Evolutionary conservation across 1,284 basidiomycete species (phyloP).

Genomic region (Ganoderma lucidum): DNA sequence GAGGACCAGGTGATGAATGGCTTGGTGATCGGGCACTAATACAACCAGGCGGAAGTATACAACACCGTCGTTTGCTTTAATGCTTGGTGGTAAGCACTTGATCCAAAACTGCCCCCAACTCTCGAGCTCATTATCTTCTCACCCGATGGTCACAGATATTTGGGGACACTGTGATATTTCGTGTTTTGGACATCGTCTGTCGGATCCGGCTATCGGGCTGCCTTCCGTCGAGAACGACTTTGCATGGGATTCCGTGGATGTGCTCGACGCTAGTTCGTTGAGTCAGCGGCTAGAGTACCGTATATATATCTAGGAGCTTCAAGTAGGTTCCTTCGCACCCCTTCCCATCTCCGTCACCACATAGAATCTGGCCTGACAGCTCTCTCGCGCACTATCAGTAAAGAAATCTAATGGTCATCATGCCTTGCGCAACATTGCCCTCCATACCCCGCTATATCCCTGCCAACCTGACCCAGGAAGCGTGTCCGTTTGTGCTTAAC

Average conservation of each 20-base stretch:
- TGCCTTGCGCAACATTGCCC: background rate
- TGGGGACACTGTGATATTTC: background rate
- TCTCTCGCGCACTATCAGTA: background rate
- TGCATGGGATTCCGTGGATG: background rate
- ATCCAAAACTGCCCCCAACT: background rate
- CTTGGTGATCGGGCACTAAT: slow-evolving; percentile 43
- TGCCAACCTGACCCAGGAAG: slow-evolving; percentile 42
- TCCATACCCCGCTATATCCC: slow-evolving; percentile 43
- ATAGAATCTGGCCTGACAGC: background rate
- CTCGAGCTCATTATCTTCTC: background rate
- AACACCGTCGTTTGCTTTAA: background rate
- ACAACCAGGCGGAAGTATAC: slow-evolving; percentile 34
- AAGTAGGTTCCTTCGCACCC: background rate
- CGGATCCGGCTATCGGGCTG: background rate
- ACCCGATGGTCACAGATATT: no score
- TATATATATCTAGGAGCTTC: slow-evolving; percentile 1
- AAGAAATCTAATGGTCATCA: background rate
- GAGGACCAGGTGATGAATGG: slow-evolving; percentile 47
- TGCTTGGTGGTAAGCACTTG: background rate
- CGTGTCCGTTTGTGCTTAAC: slow-evolving; percentile 40
- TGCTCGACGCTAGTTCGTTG: background rate
- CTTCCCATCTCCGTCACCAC: background rate
- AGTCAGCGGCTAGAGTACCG: background rate
- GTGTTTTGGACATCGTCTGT: background rate
- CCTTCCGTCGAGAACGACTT: background rate